Conservation (phyloP, 306 rosid species). For the Psophocarpus tetragonolobus region DNA sequence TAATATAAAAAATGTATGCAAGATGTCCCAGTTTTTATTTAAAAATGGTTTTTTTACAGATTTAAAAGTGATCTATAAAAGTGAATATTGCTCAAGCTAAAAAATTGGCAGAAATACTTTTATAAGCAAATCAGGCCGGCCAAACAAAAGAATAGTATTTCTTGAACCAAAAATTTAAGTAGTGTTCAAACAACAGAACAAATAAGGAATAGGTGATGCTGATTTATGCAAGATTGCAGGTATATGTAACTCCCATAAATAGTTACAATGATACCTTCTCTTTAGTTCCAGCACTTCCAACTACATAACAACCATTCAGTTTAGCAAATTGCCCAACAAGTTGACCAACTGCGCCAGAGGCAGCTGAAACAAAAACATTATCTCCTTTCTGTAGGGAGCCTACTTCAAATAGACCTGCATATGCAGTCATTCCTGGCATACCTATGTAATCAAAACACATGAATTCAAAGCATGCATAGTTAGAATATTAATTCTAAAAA, state of each 20-base stretch:
- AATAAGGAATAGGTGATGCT: background rate
- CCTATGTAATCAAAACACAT: constrained; percentile 21
- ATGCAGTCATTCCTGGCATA: constrained; percentile 50
- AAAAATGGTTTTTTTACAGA: background rate
- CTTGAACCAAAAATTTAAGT: background rate
- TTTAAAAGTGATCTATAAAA: no score
- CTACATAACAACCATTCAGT: constrained; percentile 32
- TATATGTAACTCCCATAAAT: background rate
- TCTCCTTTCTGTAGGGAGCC: constrained; percentile 38
- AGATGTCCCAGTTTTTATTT: background rate
- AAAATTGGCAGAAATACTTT: background rate
- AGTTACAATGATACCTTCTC: constrained; percentile 36
- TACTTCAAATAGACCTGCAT: constrained; percentile 35
- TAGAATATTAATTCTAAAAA: background rate
- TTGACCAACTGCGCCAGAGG: constrained; percentile 39
- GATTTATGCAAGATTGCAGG: background rate
- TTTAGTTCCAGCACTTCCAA: constrained; percentile 53
- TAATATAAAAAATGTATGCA: background rate
- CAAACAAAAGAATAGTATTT: background rate
- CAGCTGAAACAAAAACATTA: constrained; percentile 39
- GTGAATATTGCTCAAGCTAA: background rate
- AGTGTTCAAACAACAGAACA: background rate
- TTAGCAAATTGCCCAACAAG: constrained; percentile 42
- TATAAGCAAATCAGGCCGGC: background rate
- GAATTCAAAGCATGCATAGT: background rate